phyloP scores from a whole-genome alignment of 257 asterid species.

The Jacaranda mimosifolia region DNA sequence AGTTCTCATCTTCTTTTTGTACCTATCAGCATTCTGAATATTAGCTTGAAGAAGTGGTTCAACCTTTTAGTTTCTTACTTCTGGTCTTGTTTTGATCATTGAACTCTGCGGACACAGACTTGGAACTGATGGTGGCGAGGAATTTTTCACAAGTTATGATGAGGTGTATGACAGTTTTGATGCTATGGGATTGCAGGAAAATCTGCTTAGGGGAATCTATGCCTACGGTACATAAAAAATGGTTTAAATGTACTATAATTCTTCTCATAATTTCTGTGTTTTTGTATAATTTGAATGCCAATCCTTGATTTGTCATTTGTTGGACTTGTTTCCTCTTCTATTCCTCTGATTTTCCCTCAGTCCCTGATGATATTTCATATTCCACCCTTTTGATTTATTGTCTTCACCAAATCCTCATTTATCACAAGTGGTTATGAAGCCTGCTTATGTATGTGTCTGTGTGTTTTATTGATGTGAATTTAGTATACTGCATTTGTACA shows the following conservation, averaged over 20 bases:
- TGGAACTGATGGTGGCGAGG: slow-evolving; percentile 52
- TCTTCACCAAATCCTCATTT: not conserved
- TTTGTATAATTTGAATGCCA: not conserved
- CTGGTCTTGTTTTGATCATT: slow-evolving; percentile 1
- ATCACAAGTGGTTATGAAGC: not conserved
- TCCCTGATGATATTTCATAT: not conserved
- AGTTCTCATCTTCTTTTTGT: slow-evolving; percentile 18
- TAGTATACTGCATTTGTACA: not conserved
- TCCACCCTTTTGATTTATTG: not conserved
- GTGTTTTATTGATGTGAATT: not conserved
- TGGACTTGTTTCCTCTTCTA: not conserved
- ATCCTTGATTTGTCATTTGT: not conserved
- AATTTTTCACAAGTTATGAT: slow-evolving; percentile 65
- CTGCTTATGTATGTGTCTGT: not conserved
- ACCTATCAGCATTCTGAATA: slow-evolving; percentile 1
- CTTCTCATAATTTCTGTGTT: not conserved
- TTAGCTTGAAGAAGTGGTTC: not conserved
- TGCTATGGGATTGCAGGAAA: slow-evolving; percentile 67
- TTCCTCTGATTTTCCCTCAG: not conserved
- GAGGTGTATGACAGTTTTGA: slow-evolving; percentile 70
- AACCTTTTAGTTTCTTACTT: not conserved
- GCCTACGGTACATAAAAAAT: slow-evolving; percentile 56
- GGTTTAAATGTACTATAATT: not conserved
- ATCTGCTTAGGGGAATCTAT: slow-evolving; percentile 67
- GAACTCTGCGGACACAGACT: slow-evolving; percentile 42